Percentiles rank a stretch among this genome's conserved stretches.
Evolutionary conservation across 441 rosid genomes (phyloP).

Genomic region (Aleurites moluccanus): DNA sequence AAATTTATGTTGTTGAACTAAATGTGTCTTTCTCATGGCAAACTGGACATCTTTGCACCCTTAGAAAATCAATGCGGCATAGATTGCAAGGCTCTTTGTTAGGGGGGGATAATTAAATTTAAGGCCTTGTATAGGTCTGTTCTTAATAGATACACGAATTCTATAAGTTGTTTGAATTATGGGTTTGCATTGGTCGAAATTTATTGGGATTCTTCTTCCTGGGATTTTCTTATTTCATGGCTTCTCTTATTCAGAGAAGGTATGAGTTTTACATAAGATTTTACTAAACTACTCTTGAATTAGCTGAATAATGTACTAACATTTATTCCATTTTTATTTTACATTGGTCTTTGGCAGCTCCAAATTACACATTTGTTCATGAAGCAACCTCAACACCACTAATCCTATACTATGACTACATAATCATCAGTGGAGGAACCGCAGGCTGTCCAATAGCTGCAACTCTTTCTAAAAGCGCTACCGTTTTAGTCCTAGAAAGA

Average conservation of each 20-base stretch:
- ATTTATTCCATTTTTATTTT: too few relatives aligned
- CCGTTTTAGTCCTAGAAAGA: conserved; percentile 75
- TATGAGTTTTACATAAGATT: neutral
- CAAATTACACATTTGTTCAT: conserved; percentile 45
- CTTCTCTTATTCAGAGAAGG: conserved; percentile 35
- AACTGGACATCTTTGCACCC: conserved; percentile 31
- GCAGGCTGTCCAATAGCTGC: conserved; percentile 92
- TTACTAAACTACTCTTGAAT: too few relatives aligned
- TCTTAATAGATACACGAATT: neutral
- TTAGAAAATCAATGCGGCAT: neutral
- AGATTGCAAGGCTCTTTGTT: neutral
- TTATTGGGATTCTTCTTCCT: conserved; percentile 15
- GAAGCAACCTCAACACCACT: conserved; percentile 47
- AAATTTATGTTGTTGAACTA: too few relatives aligned
- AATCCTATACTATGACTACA: conserved; percentile 53
- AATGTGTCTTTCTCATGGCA: neutral
- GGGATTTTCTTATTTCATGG: conserved; percentile 29
- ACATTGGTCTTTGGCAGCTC: conserved; percentile 24
- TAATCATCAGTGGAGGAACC: conserved; percentile 85
- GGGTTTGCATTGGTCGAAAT: conserved; percentile 7
- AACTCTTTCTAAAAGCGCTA: conserved; percentile 61
- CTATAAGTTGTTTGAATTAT: neutral
- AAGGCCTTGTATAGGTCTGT: conserved; percentile 1
- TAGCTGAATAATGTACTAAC: too few relatives aligned
- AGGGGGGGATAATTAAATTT: neutral